A percentile compares a stretch with the other conserved stretches of the same genome.
Evolutionary conservation across 1,284 basidiomycete species (phyloP).

Genomic region (Albatrellus sp.): DNA sequence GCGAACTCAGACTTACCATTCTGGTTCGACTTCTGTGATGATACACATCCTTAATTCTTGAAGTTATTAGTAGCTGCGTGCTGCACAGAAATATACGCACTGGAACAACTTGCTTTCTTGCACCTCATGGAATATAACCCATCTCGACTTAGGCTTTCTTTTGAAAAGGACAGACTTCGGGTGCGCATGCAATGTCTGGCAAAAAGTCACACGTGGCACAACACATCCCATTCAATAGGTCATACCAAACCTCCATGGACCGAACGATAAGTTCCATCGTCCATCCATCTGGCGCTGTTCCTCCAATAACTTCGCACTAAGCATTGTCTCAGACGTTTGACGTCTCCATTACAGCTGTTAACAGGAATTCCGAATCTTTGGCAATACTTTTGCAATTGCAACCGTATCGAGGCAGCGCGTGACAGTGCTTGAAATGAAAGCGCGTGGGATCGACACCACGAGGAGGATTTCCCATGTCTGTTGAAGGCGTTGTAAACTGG

Average conservation of each 20-base stretch:
- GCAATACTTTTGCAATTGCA: conserved; percentile 89
- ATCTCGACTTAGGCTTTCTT: conserved; percentile 77
- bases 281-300: conserved; percentile 82
- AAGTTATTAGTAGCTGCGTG: conserved; percentile 3
- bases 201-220: conserved; percentile 1
- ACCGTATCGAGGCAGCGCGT: conserved; percentile 82
- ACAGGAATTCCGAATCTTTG: conserved; percentile 70
- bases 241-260: conserved; percentile 72
- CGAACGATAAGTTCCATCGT: conserved; percentile 82
- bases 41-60: conserved; percentile 32
- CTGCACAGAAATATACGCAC: conserved; percentile 27
- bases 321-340: conserved; percentile 67
- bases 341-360: conserved; percentile 79
- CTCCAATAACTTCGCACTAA: conserved; percentile 90
- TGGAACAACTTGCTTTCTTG: conserved; percentile 90
- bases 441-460: conserved; percentile 89
- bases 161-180: conserved; percentile 94
- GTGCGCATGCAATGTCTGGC: conserved; percentile 76
- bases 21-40: conserved; percentile 48
- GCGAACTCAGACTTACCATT: conserved; percentile 27
- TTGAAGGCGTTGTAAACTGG: conserved; percentile 88
- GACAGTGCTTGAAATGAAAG: conserved; percentile 90
- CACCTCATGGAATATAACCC: conserved; percentile 94
- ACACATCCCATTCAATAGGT: conserved; percentile 5
- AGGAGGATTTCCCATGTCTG: conserved; percentile 68